Conservation (phyloP, 202 grass and related monocot species). For the Cymbopogon flexuosus region DNA sequence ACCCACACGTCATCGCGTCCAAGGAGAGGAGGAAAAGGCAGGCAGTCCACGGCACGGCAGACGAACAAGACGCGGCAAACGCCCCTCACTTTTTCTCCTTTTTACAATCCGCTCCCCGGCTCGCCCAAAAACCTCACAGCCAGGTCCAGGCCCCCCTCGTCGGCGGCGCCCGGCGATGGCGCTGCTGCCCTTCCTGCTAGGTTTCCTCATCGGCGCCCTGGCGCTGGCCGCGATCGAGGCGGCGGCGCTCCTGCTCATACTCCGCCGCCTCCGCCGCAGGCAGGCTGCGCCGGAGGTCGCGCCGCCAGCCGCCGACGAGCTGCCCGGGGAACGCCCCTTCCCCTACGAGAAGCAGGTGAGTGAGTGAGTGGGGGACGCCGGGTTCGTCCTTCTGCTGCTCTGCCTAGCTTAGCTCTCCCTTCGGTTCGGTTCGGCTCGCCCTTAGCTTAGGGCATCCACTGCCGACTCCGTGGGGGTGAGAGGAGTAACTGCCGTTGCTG, state of each 20-base stretch:
- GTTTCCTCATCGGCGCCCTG: slow-evolving; percentile 55
- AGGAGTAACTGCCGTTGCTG: neutral
- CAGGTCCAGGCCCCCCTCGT: neutral
- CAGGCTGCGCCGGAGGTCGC: neutral
- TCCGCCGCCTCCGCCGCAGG: slow-evolving; percentile 53
- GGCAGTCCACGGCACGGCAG: neutral
- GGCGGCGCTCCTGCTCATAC: slow-evolving; percentile 25
- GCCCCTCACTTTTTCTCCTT: neutral
- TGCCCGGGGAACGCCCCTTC: slow-evolving; percentile 48
- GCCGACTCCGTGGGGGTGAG: neutral
- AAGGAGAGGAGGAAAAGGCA: neutral
- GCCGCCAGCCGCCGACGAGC: slow-evolving; percentile 20
- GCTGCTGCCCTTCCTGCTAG: slow-evolving; percentile 53
- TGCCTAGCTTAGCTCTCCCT: neutral
- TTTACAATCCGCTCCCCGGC: slow-evolving; percentile 27
- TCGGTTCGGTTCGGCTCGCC: neutral
- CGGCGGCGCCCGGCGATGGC: slow-evolving; percentile 28
- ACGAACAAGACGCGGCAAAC: neutral
- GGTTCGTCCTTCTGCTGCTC: neutral
- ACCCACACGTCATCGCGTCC: slow-evolving; percentile 6
- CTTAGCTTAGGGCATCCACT: neutral
- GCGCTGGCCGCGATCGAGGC: slow-evolving; percentile 45
- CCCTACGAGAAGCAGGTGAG: slow-evolving; percentile 65
- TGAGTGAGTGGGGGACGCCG: neutral
- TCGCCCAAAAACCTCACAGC: neutral